Evolutionary conservation across 768 basidiomycete genomes (phyloP), one percentile per base, ranked within the genome.

Genomic region (Lactifluus echinatus): DNA sequence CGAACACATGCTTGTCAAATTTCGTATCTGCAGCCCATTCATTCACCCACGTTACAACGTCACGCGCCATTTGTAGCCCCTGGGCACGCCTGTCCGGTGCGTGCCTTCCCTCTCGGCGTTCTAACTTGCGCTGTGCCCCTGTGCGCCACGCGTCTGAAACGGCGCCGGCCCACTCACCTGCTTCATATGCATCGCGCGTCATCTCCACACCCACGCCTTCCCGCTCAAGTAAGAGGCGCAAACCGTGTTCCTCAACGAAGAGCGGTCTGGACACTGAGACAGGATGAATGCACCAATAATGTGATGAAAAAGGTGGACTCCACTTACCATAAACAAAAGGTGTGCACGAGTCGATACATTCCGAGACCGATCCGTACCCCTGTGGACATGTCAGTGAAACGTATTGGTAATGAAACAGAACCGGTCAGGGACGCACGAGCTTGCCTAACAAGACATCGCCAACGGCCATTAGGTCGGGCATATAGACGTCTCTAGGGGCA

Each of bases 301-400:
- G 29, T 29, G 15, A 23, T 17, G 15, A 6, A 59, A 50, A 2
- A 15, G 34, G 51, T 15, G 7, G 39, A 19, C 5, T 11, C 19
- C 12, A 66, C 77, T 29, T 34, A 85, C 85, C 85, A 65, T 84
- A 91, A 31, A 91, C 80, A 57, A 90, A 88, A 4, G 88, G 85
- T 15, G 88, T 89, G 60, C 79, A 79, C 4, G 84, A 75, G 63
- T 89, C 85, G 17, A 89, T 79, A 58, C 85, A 87, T 65, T 91
- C 88, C 1, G 87, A 80, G 45, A 87, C 87, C 0, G 87, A 88
- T 14, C 88, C 88, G 66, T 89, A 91, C 31, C 88, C 88, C 85
- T 87, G 62, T n/a, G 21, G 21, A 10, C 19, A 23, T 58, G 37
- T 47, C 33, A 58, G 42, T 50, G 11, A 49, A 56, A 21, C 14